phyloP scores from a whole-genome alignment of 2,329 filamentous ascomycete genomes.

The Aspergillus viridinutans region DNA sequence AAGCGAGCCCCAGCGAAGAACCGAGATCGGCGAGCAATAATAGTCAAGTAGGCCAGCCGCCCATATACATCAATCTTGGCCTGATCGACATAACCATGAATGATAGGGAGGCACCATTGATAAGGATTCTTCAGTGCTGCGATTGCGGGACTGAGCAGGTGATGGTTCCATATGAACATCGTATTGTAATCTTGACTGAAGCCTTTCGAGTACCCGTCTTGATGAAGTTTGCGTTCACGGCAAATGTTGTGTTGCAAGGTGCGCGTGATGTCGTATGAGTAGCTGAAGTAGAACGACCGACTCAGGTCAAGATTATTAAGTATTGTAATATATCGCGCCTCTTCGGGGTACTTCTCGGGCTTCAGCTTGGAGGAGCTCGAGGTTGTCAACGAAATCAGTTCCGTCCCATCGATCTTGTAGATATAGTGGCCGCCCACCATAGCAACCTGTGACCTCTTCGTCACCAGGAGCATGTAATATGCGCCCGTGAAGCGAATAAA shows the following conservation, averaged over 20 bases:
- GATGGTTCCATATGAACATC: slow-evolving; percentile 98
- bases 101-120: slow-evolving; percentile 94
- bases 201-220: slow-evolving; percentile 58
- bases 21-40: slow-evolving; percentile 86
- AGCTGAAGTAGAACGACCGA: slow-evolving; percentile 95
- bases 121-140: slow-evolving; percentile 71
- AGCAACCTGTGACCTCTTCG: slow-evolving; percentile 91
- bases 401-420: slow-evolving; percentile 91
- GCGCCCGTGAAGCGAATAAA: slow-evolving; percentile 95
- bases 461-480: slow-evolving; percentile 96
- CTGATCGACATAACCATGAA: slow-evolving; percentile 95
- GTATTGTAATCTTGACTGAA: slow-evolving; percentile 78
- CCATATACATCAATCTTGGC: slow-evolving; percentile 81
- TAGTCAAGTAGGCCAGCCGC: slow-evolving; percentile 81
- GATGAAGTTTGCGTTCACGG: slow-evolving; percentile 67
- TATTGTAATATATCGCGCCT: slow-evolving; percentile 82
- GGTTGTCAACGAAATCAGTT: slow-evolving; percentile 80
- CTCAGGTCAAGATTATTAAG: slow-evolving; percentile 87
- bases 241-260: slow-evolving; percentile 91
- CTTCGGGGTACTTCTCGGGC: slow-evolving; percentile 80
- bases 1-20: slow-evolving; percentile 94
- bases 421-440: slow-evolving; percentile 95
- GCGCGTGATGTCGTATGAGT: slow-evolving; percentile 91
- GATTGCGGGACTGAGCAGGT: slow-evolving; percentile 73
- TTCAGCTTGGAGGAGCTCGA: slow-evolving; percentile 63